Evolutionary conservation across 208 protist species (phyloP), one percentile per base, ranked within the genome.

Genomic region (Wallacemonas sp.): DNA sequence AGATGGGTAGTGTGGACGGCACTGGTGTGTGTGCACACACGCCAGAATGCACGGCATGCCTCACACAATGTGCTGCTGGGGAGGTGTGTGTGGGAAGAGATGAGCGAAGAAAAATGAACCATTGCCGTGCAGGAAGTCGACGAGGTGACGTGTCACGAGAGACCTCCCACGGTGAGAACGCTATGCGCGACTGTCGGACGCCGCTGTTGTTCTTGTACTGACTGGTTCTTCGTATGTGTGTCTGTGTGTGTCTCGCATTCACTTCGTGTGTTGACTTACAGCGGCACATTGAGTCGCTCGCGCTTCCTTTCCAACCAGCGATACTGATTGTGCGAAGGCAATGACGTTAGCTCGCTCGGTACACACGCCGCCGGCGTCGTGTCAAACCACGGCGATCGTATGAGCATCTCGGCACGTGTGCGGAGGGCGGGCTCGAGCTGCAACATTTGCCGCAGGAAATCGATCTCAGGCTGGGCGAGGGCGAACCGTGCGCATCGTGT

Each of bases 361-460:
- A 46, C 46, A 62, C 84, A 95, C 52, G 79, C 69, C 15, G 71
- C 63, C 0, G 89, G 89, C 9, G 76, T 67, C 8, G 62, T 71
- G 15, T 52, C 71, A 52, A 97, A 97, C 82, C 88, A 97, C 15
- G 24, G 22, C 68, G 97, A 77, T 9, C 66, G 48, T 41, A 95
- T 50, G 8, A 94, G 76, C 4, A 72, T 62, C 24, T 67, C 70
- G 4, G 87, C 85, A 2, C 68, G 68, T 15, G 71, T 61, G 21
- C 94, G 79, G 38, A 87, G 48, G 0, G 46, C 41, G 8, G 94
- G 94, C 53, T 97, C 80, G 55, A 83, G 75, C 52, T 76, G 74
- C 13, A 97, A 73, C 77, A 96, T 84, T n/a, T 77, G 57, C n/a
- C 54, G 57, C 60, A 97, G 53, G 63, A 97, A 89, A 3, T 15